Evolutionary conservation across 75 land plant genomes (phyloP), one percentile per base, ranked within the genome.

Genomic region (Gnetum montanum): DNA sequence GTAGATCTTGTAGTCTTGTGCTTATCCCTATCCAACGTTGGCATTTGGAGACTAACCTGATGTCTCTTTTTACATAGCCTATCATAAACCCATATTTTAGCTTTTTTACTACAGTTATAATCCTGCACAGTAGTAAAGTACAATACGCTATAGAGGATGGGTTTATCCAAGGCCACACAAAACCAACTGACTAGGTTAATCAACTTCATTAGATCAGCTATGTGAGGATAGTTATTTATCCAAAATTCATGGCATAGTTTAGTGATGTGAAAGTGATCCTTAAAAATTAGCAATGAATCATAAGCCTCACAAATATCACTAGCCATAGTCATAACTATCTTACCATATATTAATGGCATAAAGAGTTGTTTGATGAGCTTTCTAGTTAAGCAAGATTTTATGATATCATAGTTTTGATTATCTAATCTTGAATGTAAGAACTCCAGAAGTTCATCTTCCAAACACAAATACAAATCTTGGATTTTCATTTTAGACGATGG

Each of bases 201-300:
- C 29, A 48, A 48, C 50, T 48, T 48, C 50, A 48, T 26, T 26
- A 26, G 28, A 48, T 48, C 28, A 15, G 28, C 29, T 48, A 48
- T 48, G 29, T 48, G n/a, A 1, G n/a, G 29, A 48, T 48, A 48
- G 25, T 48, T 48, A 25, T 27, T 25, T 4, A 8, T 25, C 50
- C 50, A 48, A 7, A 48, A 48, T 1, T 22, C 49, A 46, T 46
- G 27, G 49, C 0, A 46, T 24, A 23, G 0, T 46, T 46, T 2
- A 46, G 49, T 28, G 25, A 46, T 22, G 49, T 7, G 2, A 46
- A 24, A 46, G 49, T 3, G 26, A 23, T 46, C 49, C 49, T 46
- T 46, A 2, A 5, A 4, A 19, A 25, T 3, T 46, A 46, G 49
- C 49, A 46, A 46, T 0, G 25, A 19, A 46, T 28, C 49, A 46